These are phyloP conservation scores for Murraya paniculata DNA, from an alignment of 345 rosid genomes.

Conservation along the genomic window DNA sequence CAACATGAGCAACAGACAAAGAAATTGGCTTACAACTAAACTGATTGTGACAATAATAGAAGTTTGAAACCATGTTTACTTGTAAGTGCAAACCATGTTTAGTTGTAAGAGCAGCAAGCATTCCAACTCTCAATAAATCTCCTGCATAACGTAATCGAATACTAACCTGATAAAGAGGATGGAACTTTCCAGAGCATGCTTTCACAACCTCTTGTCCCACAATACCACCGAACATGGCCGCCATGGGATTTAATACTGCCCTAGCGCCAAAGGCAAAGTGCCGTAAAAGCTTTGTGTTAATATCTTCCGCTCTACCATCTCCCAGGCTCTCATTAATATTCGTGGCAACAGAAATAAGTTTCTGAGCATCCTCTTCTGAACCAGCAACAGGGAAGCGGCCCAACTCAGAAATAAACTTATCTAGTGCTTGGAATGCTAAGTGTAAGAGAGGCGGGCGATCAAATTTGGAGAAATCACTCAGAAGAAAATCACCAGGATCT, in stretches of 20 bases:
- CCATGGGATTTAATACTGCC: conserved; percentile 98
- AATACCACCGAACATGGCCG: conserved; percentile 99
- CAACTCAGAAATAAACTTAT: conserved; percentile 59
- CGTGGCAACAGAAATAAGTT: conserved; percentile 60
- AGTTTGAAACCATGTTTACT: background rate
- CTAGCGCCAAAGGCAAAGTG: conserved; percentile 93
- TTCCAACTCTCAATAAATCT: background rate
- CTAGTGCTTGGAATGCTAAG: conserved; percentile 93
- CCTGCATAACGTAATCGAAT: background rate
- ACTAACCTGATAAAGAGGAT: conserved; percentile 88
- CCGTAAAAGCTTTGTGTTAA: conserved; percentile 70
- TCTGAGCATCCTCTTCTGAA: conserved; percentile 86
- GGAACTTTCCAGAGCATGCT: conserved; percentile 98
- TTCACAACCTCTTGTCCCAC: conserved; percentile 98
- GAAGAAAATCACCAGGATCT: conserved; percentile 94
- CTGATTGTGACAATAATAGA: background rate
- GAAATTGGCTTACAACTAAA: background rate
- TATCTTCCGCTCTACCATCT: conserved; percentile 68
- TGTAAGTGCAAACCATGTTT: background rate
- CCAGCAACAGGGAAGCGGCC: conserved; percentile 87
- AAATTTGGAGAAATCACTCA: conserved; percentile 92
- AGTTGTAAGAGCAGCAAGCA: background rate
- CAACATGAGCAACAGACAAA: background rate
- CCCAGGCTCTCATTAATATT: conserved; percentile 65
- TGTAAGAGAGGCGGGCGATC: conserved; percentile 90